Percentiles rank a stretch among this genome's conserved stretches.
phyloP scores from a whole-genome alignment of 768 basidiomycete species.

The Kwoniella dendrophila region DNA sequence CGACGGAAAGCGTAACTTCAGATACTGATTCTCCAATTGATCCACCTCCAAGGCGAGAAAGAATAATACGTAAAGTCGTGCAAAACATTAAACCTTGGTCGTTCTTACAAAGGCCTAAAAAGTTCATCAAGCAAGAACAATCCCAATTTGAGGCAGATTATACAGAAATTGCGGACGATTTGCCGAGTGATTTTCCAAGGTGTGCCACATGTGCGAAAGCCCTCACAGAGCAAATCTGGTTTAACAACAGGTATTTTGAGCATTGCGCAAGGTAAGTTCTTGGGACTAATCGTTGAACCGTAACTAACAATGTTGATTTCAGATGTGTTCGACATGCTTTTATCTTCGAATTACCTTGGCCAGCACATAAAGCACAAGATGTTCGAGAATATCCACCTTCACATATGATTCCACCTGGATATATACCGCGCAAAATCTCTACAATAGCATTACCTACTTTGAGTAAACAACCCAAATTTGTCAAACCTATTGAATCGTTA shows the following conservation, averaged over 20 bases:
- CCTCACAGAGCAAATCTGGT: constrained; percentile 43
- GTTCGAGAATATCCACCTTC: constrained; percentile 49
- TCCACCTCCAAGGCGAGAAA: constrained; percentile 22
- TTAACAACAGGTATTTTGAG: constrained; percentile 43
- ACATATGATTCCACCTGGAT: constrained; percentile 43
- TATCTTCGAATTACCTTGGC: constrained; percentile 47
- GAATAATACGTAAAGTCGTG: constrained; percentile 23
- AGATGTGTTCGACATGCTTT: constrained; percentile 48
- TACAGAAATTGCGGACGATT: constrained; percentile 25
- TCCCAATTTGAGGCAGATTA: constrained; percentile 19
- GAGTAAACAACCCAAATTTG: constrained; percentile 33
- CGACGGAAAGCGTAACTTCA: constrained; percentile 10
- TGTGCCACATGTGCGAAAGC: constrained; percentile 46
- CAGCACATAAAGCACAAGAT: constrained; percentile 38
- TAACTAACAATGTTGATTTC: not conserved
- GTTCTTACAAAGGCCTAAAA: constrained; percentile 28
- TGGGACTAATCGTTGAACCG: not conserved
- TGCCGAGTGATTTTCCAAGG: constrained; percentile 40
- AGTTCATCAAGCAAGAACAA: constrained; percentile 1
- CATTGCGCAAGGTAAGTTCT: constrained; percentile 42
- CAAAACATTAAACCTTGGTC: constrained; percentile 34
- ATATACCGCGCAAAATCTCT: constrained; percentile 35
- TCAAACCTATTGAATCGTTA: constrained; percentile 20
- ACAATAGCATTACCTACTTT: constrained; percentile 42
- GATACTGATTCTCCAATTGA: constrained; percentile 21